Evolutionary conservation across 768 basidiomycete genomes (phyloP).

Genomic region (Clitopilus passeckerianus): DNA sequence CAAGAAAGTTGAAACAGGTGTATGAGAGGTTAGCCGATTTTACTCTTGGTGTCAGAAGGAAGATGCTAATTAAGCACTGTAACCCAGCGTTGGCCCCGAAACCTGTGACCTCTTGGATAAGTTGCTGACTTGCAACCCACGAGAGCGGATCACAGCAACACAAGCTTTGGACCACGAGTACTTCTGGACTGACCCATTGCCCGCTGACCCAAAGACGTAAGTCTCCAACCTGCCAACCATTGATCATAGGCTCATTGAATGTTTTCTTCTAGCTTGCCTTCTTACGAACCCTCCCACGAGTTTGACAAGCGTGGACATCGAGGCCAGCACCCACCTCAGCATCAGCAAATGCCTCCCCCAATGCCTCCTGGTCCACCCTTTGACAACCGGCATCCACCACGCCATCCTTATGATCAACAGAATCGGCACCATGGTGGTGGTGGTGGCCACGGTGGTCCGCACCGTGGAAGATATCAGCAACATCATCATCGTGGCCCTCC

Average conservation of each 20-base stretch:
- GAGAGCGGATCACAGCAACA: constrained; percentile 75
- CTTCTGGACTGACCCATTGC: constrained; percentile 89
- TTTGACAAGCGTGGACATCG: constrained; percentile 37
- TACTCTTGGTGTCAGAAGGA: neutral
- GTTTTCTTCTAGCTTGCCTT: constrained; percentile 47
- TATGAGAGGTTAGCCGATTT: constrained; percentile 54
- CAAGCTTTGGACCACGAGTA: constrained; percentile 90
- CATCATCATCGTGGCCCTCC: neutral
- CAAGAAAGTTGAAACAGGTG: constrained; percentile 49
- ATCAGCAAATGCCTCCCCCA: constrained; percentile 13
- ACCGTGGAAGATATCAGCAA: neutral
- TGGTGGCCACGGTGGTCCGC: neutral
- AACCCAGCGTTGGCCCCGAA: constrained; percentile 58
- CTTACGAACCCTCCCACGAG: constrained; percentile 81
- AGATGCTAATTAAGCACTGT: constrained; percentile 6
- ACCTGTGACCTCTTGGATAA: constrained; percentile 81
- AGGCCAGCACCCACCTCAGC: constrained; percentile 20
- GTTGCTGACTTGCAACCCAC: constrained; percentile 79
- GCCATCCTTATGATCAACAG: constrained; percentile 5
- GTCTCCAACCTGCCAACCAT: constrained; percentile 18
- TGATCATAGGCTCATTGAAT: neutral
- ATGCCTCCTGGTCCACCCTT: constrained; percentile 6
- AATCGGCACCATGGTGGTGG: neutral
- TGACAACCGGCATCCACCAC: constrained; percentile 1
- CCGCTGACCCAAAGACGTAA: constrained; percentile 79